Evolutionary conservation across 148 eudicot genomes (phyloP), one percentile per base, ranked within the genome.

Genomic region (Rhododendron williamsianum): DNA sequence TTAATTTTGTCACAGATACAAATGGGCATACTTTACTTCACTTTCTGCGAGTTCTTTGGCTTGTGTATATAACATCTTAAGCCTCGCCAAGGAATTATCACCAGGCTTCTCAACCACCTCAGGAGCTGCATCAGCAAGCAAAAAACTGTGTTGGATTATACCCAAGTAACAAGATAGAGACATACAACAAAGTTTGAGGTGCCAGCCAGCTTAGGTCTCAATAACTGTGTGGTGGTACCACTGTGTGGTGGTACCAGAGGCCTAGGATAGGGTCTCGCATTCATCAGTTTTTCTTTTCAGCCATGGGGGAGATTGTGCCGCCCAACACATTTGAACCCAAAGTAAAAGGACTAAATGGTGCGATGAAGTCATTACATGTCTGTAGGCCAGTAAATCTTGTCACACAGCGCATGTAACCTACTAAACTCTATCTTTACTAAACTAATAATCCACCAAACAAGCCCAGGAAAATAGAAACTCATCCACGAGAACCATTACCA

Each of bases 81-180:
- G 95, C 87, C 83, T 91, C 19, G 89, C 79, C 25, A 96, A 90
- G 45, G 95, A 93, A 88, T 12, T 91, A 88, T 95, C 97, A 52
- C 98, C 98, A 38, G 97, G 99, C 92, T 96, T 96, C 88, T 96
- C 98, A 84, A 94, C 94, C 58, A 93, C 90, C 84, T 96, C 99
- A 25, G 99, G 99, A 88, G 93, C 99, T 96, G 96, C 91, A 88
- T 84, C 43, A 30, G 82, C 36, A 84, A 46, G 51, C 78, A 83
- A 52, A 84, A 23, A 27, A 80, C n/a, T 30, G 2, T 19, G 41
- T 33, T 9, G 27, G 25, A 58, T 16, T 58, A 45, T 36, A 48
- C 58, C 52, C 13, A 43, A 49, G 33, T 19, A 78, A 35, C 51
- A n/a, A 23, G 46, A 49, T 19, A 77, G 33, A 51, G 23, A 78